These are phyloP conservation scores for Camptophora hylomeconis DNA, from an alignment of 2,329 filamentous ascomycete species.

Conservation along the genomic window DNA sequence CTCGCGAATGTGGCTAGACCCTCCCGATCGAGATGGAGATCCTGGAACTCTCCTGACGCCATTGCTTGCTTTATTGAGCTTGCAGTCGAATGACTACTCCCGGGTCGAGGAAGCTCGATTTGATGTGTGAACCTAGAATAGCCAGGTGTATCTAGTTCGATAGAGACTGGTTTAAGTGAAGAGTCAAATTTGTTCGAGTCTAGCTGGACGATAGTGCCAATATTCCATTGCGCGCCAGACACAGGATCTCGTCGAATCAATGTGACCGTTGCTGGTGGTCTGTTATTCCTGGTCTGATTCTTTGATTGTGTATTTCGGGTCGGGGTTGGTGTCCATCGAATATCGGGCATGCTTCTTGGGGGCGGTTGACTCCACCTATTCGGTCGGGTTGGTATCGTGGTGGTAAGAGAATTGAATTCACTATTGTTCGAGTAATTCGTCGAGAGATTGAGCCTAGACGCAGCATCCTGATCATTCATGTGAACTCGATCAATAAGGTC, in stretches of 20 bases:
- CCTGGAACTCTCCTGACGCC: constrained; percentile 1
- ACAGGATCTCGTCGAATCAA: constrained; percentile 62
- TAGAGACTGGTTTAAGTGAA: constrained; percentile 24
- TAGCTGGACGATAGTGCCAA: constrained; percentile 46
- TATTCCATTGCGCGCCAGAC: constrained; percentile 60
- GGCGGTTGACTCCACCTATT: too few species aligned
- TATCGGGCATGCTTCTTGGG: too few species aligned
- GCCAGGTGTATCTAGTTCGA: constrained; percentile 47
- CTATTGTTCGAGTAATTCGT: too few species aligned
- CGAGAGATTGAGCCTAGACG: too few species aligned
- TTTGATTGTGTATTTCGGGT: too few species aligned
- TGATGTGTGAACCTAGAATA: constrained; percentile 44
- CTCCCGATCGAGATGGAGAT: not conserved
- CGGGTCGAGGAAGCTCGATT: not conserved
- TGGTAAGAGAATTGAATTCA: too few species aligned
- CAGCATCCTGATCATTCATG: too few species aligned
- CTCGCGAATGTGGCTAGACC: not conserved
- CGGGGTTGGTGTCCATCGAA: too few species aligned
- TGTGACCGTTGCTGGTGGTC: constrained; percentile 29
- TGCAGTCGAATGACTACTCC: not conserved
- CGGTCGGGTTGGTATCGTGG: too few species aligned
- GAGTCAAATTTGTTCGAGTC: constrained; percentile 4
- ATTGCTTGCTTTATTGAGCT: constrained; percentile 4
- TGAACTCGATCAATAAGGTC: too few species aligned
- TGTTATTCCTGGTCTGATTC: not conserved